Conservation (phyloP, 345 rosid genomes). For the Orychophragmus violaceus region DNA sequence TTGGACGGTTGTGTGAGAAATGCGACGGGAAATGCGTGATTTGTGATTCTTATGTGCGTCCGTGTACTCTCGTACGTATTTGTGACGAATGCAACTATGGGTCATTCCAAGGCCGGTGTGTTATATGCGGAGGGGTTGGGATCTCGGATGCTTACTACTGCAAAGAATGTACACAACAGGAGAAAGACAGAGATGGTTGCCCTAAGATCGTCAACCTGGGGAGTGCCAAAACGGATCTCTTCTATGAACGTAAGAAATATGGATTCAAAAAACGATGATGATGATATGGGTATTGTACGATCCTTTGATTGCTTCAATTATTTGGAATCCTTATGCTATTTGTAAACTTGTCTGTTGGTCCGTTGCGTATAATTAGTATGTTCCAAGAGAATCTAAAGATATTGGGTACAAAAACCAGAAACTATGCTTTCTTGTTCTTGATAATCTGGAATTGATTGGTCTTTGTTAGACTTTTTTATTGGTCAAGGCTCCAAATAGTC, state of each 20-base stretch:
- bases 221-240: slow-evolving; percentile 60
- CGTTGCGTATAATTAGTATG: not conserved
- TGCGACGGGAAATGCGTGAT: slow-evolving; percentile 66
- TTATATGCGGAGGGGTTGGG: slow-evolving; percentile 64
- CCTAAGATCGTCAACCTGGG: slow-evolving; percentile 64
- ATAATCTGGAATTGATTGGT: not conserved
- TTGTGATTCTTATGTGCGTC: slow-evolving; percentile 62
- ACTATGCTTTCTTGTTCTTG: not conserved
- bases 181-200: slow-evolving; percentile 67
- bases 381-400: too few relatives aligned
- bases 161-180: slow-evolving; percentile 75
- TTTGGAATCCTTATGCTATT: not conserved
- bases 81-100: slow-evolving; percentile 76
- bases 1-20: slow-evolving; percentile 60
- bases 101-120: slow-evolving; percentile 68
- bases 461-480: not conserved
- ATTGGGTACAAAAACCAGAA: not conserved
- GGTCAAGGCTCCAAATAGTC: not conserved
- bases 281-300: not conserved
- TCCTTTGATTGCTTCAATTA: not conserved
- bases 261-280: slow-evolving; percentile 49
- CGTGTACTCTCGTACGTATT: slow-evolving; percentile 64
- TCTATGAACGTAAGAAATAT: slow-evolving; percentile 60
- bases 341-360: too few relatives aligned
- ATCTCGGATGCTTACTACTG: slow-evolving; percentile 68